Percentiles rank a stretch among this genome's conserved stretches.
phyloP scores from a whole-genome alignment of 148 eudicot genomes.

The Chenopodium suecicum region DNA sequence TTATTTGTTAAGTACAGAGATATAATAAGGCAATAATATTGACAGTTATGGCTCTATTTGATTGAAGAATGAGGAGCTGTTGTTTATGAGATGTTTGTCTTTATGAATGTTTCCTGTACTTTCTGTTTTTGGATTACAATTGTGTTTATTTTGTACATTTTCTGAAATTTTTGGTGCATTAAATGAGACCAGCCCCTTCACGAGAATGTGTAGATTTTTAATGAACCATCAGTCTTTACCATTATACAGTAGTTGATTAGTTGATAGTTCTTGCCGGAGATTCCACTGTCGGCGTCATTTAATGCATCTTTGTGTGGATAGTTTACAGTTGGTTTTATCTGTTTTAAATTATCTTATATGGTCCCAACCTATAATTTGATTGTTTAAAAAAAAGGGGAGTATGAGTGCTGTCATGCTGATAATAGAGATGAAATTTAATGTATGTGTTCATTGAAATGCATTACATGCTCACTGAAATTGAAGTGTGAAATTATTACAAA shows the following conservation, averaged over 20 bases:
- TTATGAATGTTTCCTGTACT: not conserved
- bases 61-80: not conserved
- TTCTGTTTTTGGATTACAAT: not conserved
- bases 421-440: not conserved
- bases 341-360: too few relatives aligned
- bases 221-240: not conserved
- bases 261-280: too few relatives aligned
- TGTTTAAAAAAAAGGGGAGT: too few relatives aligned
- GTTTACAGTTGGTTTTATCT: too few relatives aligned
- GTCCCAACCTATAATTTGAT: too few relatives aligned
- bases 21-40: too few relatives aligned
- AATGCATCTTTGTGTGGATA: too few relatives aligned
- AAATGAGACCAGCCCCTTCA: too few relatives aligned
- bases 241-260: too few relatives aligned
- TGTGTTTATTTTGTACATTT: not conserved
- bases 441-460: not conserved
- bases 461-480: not conserved
- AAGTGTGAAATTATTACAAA: not conserved
- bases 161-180: not conserved
- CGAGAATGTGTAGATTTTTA: not conserved
- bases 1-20: too few relatives aligned
- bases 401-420: too few relatives aligned
- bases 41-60: not conserved
- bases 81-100: not conserved
- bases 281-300: too few relatives aligned